phyloP scores from a whole-genome alignment of 1,284 basidiomycete genomes.

The Puccinia coronata region DNA sequence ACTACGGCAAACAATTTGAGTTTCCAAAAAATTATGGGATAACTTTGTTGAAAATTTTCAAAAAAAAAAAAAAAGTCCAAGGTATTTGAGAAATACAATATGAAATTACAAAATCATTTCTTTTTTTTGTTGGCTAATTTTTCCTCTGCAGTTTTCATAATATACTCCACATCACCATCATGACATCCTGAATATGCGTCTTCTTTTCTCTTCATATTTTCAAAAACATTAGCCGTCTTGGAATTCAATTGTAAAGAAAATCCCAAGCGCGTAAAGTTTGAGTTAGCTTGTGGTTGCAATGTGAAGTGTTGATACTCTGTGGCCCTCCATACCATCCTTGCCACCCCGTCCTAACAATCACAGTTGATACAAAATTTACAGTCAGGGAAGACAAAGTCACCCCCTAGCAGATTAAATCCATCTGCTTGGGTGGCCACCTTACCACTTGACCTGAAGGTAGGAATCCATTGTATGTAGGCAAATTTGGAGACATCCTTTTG shows the following conservation, averaged over 20 bases:
- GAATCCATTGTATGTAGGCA: neutral
- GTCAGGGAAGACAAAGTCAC: neutral
- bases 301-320: neutral
- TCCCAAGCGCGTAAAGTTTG: neutral
- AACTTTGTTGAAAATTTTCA: too few species aligned
- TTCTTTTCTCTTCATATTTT: neutral
- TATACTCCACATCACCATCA: too few species aligned
- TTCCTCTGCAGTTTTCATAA: too few species aligned
- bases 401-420: neutral
- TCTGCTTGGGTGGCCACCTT: neutral
- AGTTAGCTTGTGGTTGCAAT: neutral
- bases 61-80: too few species aligned
- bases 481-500: neutral
- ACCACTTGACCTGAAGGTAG: neutral
- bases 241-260: neutral
- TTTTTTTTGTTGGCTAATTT: too few species aligned
- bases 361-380: neutral
- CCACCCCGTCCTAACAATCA: neutral
- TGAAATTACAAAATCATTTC: too few species aligned
- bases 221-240: neutral
- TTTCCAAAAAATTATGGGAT: too few species aligned
- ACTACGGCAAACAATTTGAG: too few species aligned
- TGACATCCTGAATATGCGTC: neutral
- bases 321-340: neutral
- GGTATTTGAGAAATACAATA: too few species aligned